These are phyloP conservation scores for Boletus reticulatus DNA, from an alignment of 768 basidiomycete species.

Conservation along the genomic window DNA sequence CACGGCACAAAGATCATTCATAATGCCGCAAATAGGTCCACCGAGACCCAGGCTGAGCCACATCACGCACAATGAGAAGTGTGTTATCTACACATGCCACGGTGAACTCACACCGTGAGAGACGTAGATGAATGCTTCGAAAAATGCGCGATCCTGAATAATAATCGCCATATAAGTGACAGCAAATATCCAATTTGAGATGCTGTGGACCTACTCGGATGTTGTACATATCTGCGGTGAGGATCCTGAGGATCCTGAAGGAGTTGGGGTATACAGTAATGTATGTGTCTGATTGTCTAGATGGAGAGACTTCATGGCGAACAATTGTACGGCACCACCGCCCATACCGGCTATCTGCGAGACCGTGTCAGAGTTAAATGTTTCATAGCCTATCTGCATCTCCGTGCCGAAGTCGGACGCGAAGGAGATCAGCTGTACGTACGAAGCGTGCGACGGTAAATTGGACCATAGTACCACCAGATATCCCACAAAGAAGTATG, in stretches of 20 bases:
- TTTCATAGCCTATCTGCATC: not conserved
- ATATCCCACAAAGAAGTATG: conserved; percentile 12
- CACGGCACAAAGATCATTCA: conserved; percentile 18
- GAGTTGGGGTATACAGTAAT: not conserved
- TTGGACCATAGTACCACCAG: conserved; percentile 6
- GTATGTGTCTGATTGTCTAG: not conserved
- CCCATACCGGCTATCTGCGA: conserved; percentile 22
- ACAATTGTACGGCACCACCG: conserved; percentile 20
- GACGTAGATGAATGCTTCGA: conserved; percentile 46
- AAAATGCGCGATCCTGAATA: conserved; percentile 10
- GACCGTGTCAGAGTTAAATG: not conserved
- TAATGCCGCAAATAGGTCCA: conserved; percentile 19
- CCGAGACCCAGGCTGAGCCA: conserved; percentile 24
- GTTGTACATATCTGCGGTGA: conserved; percentile 20
- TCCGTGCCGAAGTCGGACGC: not conserved
- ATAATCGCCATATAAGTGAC: not conserved
- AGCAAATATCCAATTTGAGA: not conserved
- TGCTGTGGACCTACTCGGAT: conserved; percentile 9
- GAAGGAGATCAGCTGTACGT: conserved; percentile 22
- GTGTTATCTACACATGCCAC: not conserved
- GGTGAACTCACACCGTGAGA: conserved; percentile 11
- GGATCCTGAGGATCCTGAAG: conserved; percentile 21
- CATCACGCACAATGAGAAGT: not conserved
- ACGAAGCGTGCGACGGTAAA: conserved; percentile 16
- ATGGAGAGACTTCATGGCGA: conserved; percentile 10